Base-by-base conservation (phyloP, 2,329 filamentous ascomycete genomes). In the Chalaropsis ovoidea region DNA sequence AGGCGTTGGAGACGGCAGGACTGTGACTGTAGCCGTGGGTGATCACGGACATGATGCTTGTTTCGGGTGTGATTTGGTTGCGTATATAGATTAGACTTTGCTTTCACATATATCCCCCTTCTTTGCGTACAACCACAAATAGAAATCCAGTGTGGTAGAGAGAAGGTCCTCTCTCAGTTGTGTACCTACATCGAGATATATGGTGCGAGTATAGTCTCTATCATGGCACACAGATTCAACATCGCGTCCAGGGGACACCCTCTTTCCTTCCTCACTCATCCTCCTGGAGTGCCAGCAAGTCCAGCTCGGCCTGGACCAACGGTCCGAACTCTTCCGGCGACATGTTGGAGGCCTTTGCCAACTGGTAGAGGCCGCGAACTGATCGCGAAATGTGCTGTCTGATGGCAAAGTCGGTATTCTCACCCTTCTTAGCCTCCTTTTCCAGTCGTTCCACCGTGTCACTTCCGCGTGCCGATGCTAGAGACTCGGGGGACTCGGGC, bases 371-470 rank as follows among this genome's bases (percentile, higher is more conserved):
- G 73, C 87, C 91, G 77, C 89, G 87, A 65, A 94, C 82, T 71
- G 86, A 88, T 8, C 87, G 86, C 43, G 85, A 86, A 56, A 94
- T 85, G 74, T 93, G 89, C 75, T 91, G 86, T 74, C 88, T 88
- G 65, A 94, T 83, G 15, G 85, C 88, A 65, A 87, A 82, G 74
- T 91, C 87, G 65, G 79, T 83, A 70, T 86, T 82, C 67, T 85
- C 83, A 70, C 81, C 81, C 69, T 78, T 79, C 47, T 77, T 79
- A 1, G 82, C 82, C 17, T 76, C 77, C 61, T 80, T 79, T 70
- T 86, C 83, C 35, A 85, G 79, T 71, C 79, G 83, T 67, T 86
- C 86, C 2, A 90, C 81, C 5, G 84, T 79, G 63, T 78, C 73
- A 15, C 78, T 82, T 72, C 77, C 80, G 76, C 77, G 80, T 69